A percentile compares a stretch with the other conserved stretches of the same genome.
These are phyloP conservation scores for Mrakia hoshinonis DNA, from an alignment of 768 basidiomycete species.

Conservation along the genomic window DNA sequence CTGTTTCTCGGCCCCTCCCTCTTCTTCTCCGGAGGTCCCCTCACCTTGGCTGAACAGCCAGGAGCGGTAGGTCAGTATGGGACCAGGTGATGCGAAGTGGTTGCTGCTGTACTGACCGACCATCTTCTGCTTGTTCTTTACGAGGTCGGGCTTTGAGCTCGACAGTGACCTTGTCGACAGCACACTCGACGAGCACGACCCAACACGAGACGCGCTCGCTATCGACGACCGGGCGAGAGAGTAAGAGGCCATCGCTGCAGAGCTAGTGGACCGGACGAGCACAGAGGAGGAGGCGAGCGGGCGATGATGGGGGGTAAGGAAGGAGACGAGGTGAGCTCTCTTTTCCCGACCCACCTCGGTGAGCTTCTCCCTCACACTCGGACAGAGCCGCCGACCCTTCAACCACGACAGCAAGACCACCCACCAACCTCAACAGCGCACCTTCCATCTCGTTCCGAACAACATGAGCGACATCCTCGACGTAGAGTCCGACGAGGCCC, in stretches of 20 bases:
- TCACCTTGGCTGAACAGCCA: background rate
- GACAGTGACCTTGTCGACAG: constrained; percentile 1
- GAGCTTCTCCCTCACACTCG: background rate
- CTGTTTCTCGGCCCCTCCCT: background rate
- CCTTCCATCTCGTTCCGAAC: background rate
- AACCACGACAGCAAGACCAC: too few relatives aligned
- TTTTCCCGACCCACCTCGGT: background rate
- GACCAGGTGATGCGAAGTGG: too few relatives aligned
- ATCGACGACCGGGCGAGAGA: background rate
- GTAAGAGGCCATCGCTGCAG: background rate
- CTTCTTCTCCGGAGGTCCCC: background rate
- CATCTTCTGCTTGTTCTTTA: background rate
- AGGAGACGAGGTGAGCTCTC: background rate
- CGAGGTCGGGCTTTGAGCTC: background rate
- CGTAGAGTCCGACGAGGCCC: constrained; percentile 21
- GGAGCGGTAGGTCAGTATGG: background rate
- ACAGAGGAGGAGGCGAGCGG: too few relatives aligned
- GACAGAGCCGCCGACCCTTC: background rate
- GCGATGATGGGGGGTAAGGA: background rate
- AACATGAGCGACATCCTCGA: constrained; percentile 16
- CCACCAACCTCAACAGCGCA: too few relatives aligned
- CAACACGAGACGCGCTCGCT: background rate
- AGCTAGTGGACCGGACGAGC: background rate
- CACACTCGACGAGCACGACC: background rate
- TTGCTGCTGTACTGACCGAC: background rate